phyloP scores from a whole-genome alignment of 2,329 filamentous ascomycete species.

The Verticillium klebahnii region DNA sequence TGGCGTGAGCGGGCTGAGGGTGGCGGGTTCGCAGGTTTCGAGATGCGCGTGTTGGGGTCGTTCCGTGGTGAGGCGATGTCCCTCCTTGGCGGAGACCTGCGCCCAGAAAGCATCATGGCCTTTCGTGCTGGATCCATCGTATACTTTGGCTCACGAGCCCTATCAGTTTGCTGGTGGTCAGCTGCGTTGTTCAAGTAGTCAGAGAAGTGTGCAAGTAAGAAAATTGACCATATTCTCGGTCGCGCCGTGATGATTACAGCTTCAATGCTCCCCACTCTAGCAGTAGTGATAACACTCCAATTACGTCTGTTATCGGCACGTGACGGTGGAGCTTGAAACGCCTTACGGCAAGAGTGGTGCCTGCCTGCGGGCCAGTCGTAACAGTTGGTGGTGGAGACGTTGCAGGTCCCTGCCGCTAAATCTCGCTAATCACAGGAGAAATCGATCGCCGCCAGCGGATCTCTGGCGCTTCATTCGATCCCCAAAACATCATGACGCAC shows the following conservation, averaged over 20 bases:
- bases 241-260: too few species aligned
- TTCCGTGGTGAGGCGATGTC: slow-evolving; percentile 52
- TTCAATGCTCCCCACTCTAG: too few species aligned
- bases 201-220: too few species aligned
- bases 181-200: neutral
- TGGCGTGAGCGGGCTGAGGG: slow-evolving; percentile 20
- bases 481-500: slow-evolving; percentile 12
- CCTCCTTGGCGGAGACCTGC: slow-evolving; percentile 30
- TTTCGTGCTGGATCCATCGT: slow-evolving; percentile 51
- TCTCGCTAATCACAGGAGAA: neutral
- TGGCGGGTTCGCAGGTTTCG: slow-evolving; percentile 40
- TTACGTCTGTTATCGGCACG: too few species aligned
- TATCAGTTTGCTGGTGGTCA: neutral
- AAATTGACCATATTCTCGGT: too few species aligned
- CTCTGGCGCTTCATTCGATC: slow-evolving; percentile 5
- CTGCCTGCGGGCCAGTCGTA: too few species aligned
- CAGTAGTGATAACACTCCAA: too few species aligned
- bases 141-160: neutral
- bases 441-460: neutral
- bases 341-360: too few species aligned
- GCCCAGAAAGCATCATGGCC: slow-evolving; percentile 46
- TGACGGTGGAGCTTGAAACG: too few species aligned
- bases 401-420: neutral
- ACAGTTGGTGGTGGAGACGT: neutral
- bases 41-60: slow-evolving; percentile 51